A percentile compares a stretch with the other conserved stretches of the same genome.
Evolutionary conservation across 2,329 filamentous ascomycete species (phyloP).

Genomic region (Myrmaecium sp.): DNA sequence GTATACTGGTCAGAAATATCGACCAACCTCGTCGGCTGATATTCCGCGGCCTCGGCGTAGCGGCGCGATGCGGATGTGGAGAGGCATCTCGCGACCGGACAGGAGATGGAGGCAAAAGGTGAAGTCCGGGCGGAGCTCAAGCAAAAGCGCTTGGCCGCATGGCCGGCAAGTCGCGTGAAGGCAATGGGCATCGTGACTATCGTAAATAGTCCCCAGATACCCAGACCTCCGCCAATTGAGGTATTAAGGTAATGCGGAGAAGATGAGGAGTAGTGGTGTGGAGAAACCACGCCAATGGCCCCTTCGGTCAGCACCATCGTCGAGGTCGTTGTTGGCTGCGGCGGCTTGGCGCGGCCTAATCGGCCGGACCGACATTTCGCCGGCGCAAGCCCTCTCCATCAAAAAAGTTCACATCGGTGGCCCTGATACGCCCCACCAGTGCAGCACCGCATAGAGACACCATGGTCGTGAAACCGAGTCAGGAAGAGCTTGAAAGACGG

Average conservation of each 20-base stretch:
- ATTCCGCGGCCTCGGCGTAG: constrained; percentile 39
- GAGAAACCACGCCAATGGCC: no score
- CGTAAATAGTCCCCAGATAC: constrained; percentile 11
- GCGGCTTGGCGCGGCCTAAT: no score
- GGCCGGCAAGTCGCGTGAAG: constrained; percentile 56
- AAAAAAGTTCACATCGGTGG: no score
- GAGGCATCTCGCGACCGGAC: constrained; percentile 41
- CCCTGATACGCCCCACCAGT: no score
- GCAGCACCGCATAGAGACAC: constrained; percentile 7
- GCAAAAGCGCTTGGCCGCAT: constrained; percentile 51
- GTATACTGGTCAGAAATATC: no score
- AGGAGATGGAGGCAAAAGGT: constrained; percentile 20
- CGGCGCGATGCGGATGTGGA: constrained; percentile 47
- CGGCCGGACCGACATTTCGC: no score
- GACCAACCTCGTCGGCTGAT: constrained; percentile 41
- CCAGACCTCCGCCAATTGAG: no score
- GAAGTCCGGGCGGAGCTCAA: constrained; percentile 33
- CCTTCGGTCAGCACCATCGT: no score
- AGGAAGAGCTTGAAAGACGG: constrained; percentile 42
- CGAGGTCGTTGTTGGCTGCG: no score
- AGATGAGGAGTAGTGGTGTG: no score
- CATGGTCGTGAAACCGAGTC: constrained; percentile 25
- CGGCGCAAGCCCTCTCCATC: no score
- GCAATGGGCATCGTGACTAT: constrained; percentile 46
- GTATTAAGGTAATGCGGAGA: no score